A percentile compares a stretch with the other conserved stretches of the same genome.
phyloP scores from a whole-genome alignment of 2,329 filamentous ascomycete species.

The Beauveria asiatica region DNA sequence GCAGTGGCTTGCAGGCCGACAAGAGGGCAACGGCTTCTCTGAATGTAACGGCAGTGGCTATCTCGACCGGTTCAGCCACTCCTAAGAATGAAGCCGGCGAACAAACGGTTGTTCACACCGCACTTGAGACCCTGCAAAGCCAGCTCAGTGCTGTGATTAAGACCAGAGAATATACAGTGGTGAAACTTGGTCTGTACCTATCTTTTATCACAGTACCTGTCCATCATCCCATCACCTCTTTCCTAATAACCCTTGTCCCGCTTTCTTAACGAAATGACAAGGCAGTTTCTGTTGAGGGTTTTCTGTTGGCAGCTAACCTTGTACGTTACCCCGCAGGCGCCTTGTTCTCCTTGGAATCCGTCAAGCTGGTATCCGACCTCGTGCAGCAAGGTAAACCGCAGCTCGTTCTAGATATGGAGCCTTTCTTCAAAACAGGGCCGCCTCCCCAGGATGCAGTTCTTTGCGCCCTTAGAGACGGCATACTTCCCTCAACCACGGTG shows the following conservation, averaged over 20 bases:
- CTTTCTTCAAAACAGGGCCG: constrained; percentile 9
- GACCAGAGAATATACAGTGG: not conserved
- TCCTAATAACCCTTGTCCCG: not conserved
- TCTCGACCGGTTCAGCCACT: not conserved
- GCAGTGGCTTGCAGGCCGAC: constrained; percentile 4
- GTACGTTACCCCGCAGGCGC: not conserved
- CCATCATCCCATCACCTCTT: not conserved
- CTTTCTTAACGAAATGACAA: not conserved
- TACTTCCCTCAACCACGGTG: constrained; percentile 6
- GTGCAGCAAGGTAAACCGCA: not conserved
- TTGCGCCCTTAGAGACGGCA: constrained; percentile 1
- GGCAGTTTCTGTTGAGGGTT: not conserved
- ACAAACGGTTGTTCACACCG: not conserved
- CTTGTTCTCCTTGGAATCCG: not conserved
- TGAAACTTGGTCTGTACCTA: not conserved
- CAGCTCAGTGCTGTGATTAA: not conserved
- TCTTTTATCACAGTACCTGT: not conserved
- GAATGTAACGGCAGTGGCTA: not conserved
- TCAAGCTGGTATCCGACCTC: not conserved
- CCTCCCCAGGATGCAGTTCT: not conserved
- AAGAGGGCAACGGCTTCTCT: constrained; percentile 1
- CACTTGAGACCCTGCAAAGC: not conserved
- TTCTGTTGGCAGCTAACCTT: not conserved
- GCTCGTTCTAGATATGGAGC: constrained; percentile 6
- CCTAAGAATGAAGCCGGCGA: not conserved